Evolutionary conservation across 805 yeast genomes (phyloP).

Genomic region (Cyberlindnera mycetangii): DNA sequence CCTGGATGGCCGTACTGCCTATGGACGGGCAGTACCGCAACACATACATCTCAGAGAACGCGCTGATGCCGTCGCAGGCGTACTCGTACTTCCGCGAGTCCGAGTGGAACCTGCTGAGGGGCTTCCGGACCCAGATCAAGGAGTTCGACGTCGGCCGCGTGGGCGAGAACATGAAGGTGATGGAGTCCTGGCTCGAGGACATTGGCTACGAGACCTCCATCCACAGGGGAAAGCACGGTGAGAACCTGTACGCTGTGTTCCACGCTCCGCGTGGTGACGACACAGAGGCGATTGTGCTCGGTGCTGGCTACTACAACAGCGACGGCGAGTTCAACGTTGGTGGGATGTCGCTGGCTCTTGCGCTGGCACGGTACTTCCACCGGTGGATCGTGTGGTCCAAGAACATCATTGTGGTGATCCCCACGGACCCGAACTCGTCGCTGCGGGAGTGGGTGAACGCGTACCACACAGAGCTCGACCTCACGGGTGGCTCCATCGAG

Average conservation of each 20-base stretch:
- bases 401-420: constrained; percentile 82
- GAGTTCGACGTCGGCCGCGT: constrained; percentile 27
- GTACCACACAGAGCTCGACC: constrained; percentile 78
- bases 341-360: constrained; percentile 70
- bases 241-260: constrained; percentile 69
- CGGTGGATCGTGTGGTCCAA: constrained; percentile 95
- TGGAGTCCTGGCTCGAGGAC: constrained; percentile 61
- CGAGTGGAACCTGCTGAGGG: constrained; percentile 91
- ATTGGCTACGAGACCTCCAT: constrained; percentile 67
- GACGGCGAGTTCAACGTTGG: constrained; percentile 70
- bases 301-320: constrained; percentile 80
- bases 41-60: constrained; percentile 93
- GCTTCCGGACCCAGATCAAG: constrained; percentile 56
- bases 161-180: constrained; percentile 39
- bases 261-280: constrained; percentile 96
- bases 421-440: constrained; percentile 65
- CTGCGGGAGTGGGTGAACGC: constrained; percentile 91
- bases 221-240: constrained; percentile 37
- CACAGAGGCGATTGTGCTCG: constrained; percentile 89
- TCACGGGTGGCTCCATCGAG: constrained; percentile 92
- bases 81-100: constrained; percentile 87
- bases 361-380: constrained; percentile 75
- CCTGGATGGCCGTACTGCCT: constrained; percentile 67
- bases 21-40: constrained; percentile 75
- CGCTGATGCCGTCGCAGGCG: constrained; percentile 95